phyloP scores from a whole-genome alignment of 2,329 filamentous ascomycete species.

The Neophaeococcomyces mojaviensis region DNA sequence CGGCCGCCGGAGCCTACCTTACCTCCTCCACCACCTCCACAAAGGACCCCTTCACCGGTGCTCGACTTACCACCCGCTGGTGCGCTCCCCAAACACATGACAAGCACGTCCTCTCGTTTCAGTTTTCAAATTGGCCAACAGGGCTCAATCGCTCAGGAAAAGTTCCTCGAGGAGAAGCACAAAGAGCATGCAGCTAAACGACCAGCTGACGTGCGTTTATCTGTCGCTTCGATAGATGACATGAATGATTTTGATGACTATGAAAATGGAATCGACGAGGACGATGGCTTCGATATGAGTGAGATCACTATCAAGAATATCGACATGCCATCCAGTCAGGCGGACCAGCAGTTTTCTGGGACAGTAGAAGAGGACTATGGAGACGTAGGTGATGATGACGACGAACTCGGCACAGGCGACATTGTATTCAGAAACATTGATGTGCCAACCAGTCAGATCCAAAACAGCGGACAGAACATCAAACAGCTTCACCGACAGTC shows the following conservation, averaged over 20 bases:
- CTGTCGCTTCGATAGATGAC: constrained; percentile 8
- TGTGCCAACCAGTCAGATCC: not conserved
- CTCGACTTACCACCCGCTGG: constrained; percentile 18
- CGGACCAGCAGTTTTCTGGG: not conserved
- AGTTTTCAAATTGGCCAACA: constrained; percentile 56
- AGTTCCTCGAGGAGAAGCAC: constrained; percentile 56
- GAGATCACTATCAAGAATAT: constrained; percentile 5
- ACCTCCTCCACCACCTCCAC: constrained; percentile 18
- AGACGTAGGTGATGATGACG: constrained; percentile 35
- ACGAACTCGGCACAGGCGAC: constrained; percentile 44
- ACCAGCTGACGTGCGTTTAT: constrained; percentile 24
- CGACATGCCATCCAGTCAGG: constrained; percentile 7
- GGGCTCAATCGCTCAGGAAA: constrained; percentile 54
- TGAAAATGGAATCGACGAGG: constrained; percentile 37
- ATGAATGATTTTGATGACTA: constrained; percentile 35
- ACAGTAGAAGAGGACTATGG: constrained; percentile 23
- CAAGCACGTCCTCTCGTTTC: constrained; percentile 55
- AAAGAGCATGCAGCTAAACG: constrained; percentile 45
- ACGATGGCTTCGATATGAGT: constrained; percentile 28
- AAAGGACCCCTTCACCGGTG: constrained; percentile 19
- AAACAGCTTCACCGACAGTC: constrained; percentile 10
- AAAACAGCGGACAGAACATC: not conserved
- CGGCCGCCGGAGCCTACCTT: constrained; percentile 10
- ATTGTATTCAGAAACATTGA: constrained; percentile 35
- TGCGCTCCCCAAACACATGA: constrained; percentile 40